Conservation (phyloP, 352 stramenopile genomes). For the Globisporangium middletonii region DNA sequence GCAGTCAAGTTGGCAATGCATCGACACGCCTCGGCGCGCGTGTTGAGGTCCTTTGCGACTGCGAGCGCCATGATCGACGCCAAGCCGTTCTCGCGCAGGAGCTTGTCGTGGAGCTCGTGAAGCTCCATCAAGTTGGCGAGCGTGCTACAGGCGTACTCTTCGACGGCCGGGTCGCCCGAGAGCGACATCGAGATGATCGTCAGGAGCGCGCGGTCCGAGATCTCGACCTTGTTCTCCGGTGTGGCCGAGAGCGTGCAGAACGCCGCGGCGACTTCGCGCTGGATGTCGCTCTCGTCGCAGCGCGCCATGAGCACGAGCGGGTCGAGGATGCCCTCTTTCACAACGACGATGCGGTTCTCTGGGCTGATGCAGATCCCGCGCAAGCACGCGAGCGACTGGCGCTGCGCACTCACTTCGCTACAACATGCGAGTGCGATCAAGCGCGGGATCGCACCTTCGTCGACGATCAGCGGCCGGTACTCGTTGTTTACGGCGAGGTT, state of each 20-base stretch:
- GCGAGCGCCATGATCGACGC: slow-evolving; percentile 90
- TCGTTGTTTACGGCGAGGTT: slow-evolving; percentile 94
- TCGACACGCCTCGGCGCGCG: slow-evolving; percentile 87
- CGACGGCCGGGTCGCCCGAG: slow-evolving; percentile 85
- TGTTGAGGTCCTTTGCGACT: slow-evolving; percentile 87
- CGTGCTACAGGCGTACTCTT: slow-evolving; percentile 92
- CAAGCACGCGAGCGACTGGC: slow-evolving; percentile 89
- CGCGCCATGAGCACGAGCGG: slow-evolving; percentile 94
- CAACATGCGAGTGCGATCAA: slow-evolving; percentile 94
- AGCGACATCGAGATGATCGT: slow-evolving; percentile 95
- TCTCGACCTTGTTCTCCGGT: slow-evolving; percentile 96
- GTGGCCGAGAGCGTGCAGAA: slow-evolving; percentile 94
- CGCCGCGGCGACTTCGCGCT: slow-evolving; percentile 89
- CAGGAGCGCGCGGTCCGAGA: slow-evolving; percentile 90
- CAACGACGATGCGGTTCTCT: slow-evolving; percentile 82
- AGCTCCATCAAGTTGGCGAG: slow-evolving; percentile 95
- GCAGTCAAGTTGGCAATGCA: slow-evolving; percentile 94
- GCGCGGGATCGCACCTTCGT: slow-evolving; percentile 90
- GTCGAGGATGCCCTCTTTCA: slow-evolving; percentile 94
- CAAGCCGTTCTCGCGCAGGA: slow-evolving; percentile 92
- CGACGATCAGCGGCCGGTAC: slow-evolving; percentile 89
- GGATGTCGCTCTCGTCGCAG: slow-evolving; percentile 88
- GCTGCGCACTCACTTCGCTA: slow-evolving; percentile 90
- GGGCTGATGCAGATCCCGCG: slow-evolving; percentile 91
- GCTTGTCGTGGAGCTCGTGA: slow-evolving; percentile 91